These are phyloP conservation scores for Ogataea nitratoaversa DNA, from an alignment of 805 yeast genomes.

Conservation along the genomic window DNA sequence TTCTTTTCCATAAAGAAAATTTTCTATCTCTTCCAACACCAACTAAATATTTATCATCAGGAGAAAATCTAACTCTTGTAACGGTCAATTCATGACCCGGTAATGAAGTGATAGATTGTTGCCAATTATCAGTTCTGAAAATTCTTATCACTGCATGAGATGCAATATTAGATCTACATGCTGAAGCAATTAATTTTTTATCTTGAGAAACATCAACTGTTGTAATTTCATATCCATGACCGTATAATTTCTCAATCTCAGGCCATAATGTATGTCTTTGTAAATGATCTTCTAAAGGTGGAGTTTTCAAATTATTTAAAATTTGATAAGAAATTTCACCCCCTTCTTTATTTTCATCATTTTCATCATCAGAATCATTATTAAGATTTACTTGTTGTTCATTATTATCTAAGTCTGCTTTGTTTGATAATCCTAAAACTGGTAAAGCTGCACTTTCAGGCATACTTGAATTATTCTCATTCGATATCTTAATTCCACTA, in stretches of 20 bases:
- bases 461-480: conserved; percentile 35
- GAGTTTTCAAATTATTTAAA: conserved; percentile 42
- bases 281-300: conserved; percentile 87
- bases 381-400: conserved; percentile 31
- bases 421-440: conserved; percentile 88
- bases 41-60: conserved; percentile 56
- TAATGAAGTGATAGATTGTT: conserved; percentile 61
- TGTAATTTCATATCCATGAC: conserved; percentile 94
- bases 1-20: conserved; percentile 67
- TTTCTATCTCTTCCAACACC: conserved; percentile 89
- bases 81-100: conserved; percentile 80
- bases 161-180: conserved; percentile 83
- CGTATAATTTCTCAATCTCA: conserved; percentile 89
- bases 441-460: conserved; percentile 91
- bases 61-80: conserved; percentile 75
- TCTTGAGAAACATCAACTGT: conserved; percentile 70
- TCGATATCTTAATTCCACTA: conserved; percentile 37
- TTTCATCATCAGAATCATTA: conserved; percentile 34
- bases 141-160: conserved; percentile 84
- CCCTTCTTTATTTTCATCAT: conserved; percentile 14
- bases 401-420: conserved; percentile 57
- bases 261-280: conserved; percentile 95
- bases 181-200: conserved; percentile 67
- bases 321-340: conserved; percentile 43
- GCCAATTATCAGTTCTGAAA: conserved; percentile 53